Evolutionary conservation across 179 eudicot species (phyloP).

Genomic region (Actinidia arguta): DNA sequence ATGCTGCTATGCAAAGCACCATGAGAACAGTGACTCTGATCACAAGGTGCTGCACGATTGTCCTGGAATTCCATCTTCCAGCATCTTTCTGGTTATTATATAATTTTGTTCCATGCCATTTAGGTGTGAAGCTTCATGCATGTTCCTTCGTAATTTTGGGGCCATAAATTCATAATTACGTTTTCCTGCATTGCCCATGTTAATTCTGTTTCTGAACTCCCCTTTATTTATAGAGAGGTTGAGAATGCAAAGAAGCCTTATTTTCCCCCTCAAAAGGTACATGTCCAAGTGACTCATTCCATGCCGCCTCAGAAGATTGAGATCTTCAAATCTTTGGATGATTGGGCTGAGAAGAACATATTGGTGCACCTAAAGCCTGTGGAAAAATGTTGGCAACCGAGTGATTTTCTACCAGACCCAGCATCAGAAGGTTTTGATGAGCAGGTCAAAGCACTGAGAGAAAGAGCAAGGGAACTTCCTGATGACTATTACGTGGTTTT

Average conservation of each 20-base stretch:
- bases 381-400: conserved; percentile 80
- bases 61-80: background rate
- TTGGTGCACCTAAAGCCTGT: conserved; percentile 69
- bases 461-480: conserved; percentile 65
- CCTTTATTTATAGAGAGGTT: conserved; percentile 40
- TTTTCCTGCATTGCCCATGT: background rate
- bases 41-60: background rate
- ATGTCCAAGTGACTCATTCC: conserved; percentile 66
- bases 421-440: conserved; percentile 70
- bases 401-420: conserved; percentile 73
- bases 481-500: conserved; percentile 75
- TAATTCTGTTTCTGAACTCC: background rate
- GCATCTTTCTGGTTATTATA: background rate
- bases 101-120: background rate
- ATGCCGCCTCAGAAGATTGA: conserved; percentile 70
- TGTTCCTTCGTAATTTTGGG: background rate
- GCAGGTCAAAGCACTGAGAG: conserved; percentile 69
- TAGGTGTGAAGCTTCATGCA: background rate
- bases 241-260: conserved; percentile 55
- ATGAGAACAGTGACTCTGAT: background rate
- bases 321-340: conserved; percentile 64
- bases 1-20: no score
- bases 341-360: conserved; percentile 69
- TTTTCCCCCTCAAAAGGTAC: conserved; percentile 67
- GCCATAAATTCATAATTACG: background rate